Conservation (phyloP, 202 grass and related monocot genomes). For the Eragrostis tef region DNA sequence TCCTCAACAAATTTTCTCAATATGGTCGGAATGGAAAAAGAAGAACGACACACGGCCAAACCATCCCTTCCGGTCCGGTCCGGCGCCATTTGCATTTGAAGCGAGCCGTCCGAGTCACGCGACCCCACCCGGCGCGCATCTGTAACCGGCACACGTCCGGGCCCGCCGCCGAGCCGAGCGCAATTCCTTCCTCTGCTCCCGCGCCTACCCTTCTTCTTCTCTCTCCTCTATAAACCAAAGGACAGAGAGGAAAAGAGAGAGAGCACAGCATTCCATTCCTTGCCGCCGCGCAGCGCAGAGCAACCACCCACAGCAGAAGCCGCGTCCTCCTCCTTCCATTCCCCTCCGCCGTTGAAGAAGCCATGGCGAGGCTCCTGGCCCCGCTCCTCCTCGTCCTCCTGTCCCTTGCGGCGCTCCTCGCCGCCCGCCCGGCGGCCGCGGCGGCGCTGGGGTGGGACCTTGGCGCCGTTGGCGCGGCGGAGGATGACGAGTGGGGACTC, state of each 20-base stretch:
- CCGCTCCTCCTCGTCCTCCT: not conserved
- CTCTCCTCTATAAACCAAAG: conserved; percentile 35
- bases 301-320: not conserved
- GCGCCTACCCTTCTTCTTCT: not conserved
- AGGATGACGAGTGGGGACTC: conserved; percentile 43
- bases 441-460: conserved; percentile 44
- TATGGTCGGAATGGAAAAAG: too few species aligned
- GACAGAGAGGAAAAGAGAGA: not conserved
- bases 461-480: conserved; percentile 6
- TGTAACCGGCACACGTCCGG: too few species aligned
- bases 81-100: not conserved
- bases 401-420: not conserved
- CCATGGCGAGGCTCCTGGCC: conserved; percentile 16
- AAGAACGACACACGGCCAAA: too few species aligned
- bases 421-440: not conserved
- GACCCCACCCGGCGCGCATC: not conserved
- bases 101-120: not conserved
- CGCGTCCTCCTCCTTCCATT: not conserved
- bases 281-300: not conserved
- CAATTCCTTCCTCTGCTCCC: not conserved
- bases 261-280: not conserved
- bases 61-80: too few species aligned
- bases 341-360: not conserved
- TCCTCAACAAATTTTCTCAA: too few species aligned
- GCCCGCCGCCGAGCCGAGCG: not conserved